Evolutionary conservation across 495 filamentous ascomycete species (phyloP).

Genomic region (Evernia prunastri): DNA sequence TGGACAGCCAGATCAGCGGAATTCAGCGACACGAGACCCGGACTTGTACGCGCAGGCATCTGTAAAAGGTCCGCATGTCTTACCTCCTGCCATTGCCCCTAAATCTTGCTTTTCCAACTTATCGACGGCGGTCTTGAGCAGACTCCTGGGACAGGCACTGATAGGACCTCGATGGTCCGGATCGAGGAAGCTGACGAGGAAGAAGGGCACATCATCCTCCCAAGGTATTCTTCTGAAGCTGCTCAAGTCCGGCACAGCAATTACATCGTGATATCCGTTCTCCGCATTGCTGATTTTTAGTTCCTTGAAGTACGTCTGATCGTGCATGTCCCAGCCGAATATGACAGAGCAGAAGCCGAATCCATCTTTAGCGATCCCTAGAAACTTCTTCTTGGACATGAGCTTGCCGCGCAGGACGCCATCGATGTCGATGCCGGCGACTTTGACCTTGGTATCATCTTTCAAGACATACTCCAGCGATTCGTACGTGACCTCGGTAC

Average conservation of each 20-base stretch:
- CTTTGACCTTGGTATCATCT: constrained; percentile 79
- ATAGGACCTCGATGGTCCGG: constrained; percentile 61
- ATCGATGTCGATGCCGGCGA: constrained; percentile 88
- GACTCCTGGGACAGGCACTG: constrained; percentile 73
- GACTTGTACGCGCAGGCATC: not conserved
- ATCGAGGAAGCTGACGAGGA: constrained; percentile 80
- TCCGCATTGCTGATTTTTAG: constrained; percentile 84
- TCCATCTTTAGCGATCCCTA: constrained; percentile 71
- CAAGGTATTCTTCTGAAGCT: constrained; percentile 89
- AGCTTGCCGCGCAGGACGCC: constrained; percentile 88
- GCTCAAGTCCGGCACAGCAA: constrained; percentile 74
- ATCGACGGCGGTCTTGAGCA: constrained; percentile 61
- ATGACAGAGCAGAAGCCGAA: constrained; percentile 97
- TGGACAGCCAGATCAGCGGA: constrained; percentile 16
- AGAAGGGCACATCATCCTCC: constrained; percentile 91
- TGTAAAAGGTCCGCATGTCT: constrained; percentile 20
- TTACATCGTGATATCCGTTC: constrained; percentile 86
- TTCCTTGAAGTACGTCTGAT: constrained; percentile 78
- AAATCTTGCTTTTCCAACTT: constrained; percentile 60
- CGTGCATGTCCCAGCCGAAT: constrained; percentile 99
- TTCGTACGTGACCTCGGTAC: constrained; percentile 43
- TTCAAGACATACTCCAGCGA: constrained; percentile 58
- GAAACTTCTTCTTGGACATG: constrained; percentile 92
- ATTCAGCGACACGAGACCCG: constrained; percentile 11
- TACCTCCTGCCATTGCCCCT: constrained; percentile 91